phyloP scores from a whole-genome alignment of 2,329 filamentous ascomycete species.

The Pseudogymnoascus sp. region DNA sequence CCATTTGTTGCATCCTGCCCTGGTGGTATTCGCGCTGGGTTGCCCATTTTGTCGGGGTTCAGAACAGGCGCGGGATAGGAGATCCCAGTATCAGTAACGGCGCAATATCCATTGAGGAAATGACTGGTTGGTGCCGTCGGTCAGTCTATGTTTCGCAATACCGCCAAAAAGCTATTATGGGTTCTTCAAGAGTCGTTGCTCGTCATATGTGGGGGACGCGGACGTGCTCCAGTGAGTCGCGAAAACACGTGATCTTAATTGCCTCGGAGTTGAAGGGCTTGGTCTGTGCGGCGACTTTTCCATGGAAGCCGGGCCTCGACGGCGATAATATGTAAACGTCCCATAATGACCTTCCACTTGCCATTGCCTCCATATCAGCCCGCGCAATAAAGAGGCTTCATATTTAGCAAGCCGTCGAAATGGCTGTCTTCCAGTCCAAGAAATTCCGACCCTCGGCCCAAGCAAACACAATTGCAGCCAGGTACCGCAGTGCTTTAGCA shows the following conservation, averaged over 20 bases:
- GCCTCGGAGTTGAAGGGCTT: background rate
- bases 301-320: background rate
- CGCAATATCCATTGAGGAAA: background rate
- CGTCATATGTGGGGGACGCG: background rate
- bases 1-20: background rate
- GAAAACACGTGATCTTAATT: conserved; percentile 1
- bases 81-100: background rate
- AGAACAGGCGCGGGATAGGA: background rate
- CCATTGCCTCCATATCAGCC: background rate
- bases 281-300: conserved; percentile 6
- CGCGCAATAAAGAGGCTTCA: background rate
- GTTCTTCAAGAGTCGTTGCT: background rate
- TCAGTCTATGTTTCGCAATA: background rate
- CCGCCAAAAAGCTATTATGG: background rate
- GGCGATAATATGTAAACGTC: background rate
- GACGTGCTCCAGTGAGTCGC: background rate
- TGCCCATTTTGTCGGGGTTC: background rate
- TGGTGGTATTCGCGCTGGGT: background rate
- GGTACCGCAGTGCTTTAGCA: conserved; percentile 67
- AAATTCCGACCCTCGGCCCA: conserved; percentile 63
- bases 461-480: conserved; percentile 60
- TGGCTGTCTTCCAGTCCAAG: conserved; percentile 61
- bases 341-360: background rate
- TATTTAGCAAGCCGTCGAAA: conserved; percentile 26
- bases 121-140: background rate